Evolutionary conservation across 1,284 basidiomycete species (phyloP), one percentile per base, ranked within the genome.

Genomic region (Uromyces viciae-fabae): DNA sequence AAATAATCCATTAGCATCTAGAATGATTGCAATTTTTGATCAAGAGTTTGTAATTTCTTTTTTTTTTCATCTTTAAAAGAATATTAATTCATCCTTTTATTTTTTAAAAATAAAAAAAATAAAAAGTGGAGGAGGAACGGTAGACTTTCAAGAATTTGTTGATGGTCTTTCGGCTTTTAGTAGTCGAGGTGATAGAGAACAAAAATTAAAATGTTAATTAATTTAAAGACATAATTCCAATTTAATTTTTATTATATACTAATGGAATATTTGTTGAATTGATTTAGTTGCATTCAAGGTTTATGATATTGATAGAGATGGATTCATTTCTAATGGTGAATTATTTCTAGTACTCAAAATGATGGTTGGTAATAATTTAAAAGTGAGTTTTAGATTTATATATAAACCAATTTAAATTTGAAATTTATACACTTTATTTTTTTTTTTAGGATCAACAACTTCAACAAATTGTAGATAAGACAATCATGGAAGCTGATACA

Each of bases 401-500:
- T n/a, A n/a, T n/a, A n/a, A n/a, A n/a, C n/a, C n/a, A n/a, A n/a
- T n/a, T n/a, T n/a, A n/a, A n/a, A n/a, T n/a, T n/a, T n/a, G n/a
- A n/a, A n/a, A n/a, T n/a, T n/a, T n/a, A n/a, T n/a, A n/a, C n/a
- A n/a, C n/a, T n/a, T n/a, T n/a, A n/a, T n/a, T n/a, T n/a, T n/a
- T 5, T 31, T 25, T 33, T 64, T 25, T 43, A 78, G 92, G 97
- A 99, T 87, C 94, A 97, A 86, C 97, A 99, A 88, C 88, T 99
- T 83, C 97, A 99, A 87, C 96, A 99, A 87, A 99, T 99, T 83
- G 97, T 99, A 14, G 97, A 99, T 88, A 99, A 99, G 89, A 99
- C 96, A 22, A 99, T 99, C 86, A 96, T 99, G 94, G 96, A 99
- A 87, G 96, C 95, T 22, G 96, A 99, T 86, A 93, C 94, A 86